Percentiles rank a stretch among this genome's conserved stretches.
phyloP scores from a whole-genome alignment of 345 rosid species.

The Eucalyptus viminalis region DNA sequence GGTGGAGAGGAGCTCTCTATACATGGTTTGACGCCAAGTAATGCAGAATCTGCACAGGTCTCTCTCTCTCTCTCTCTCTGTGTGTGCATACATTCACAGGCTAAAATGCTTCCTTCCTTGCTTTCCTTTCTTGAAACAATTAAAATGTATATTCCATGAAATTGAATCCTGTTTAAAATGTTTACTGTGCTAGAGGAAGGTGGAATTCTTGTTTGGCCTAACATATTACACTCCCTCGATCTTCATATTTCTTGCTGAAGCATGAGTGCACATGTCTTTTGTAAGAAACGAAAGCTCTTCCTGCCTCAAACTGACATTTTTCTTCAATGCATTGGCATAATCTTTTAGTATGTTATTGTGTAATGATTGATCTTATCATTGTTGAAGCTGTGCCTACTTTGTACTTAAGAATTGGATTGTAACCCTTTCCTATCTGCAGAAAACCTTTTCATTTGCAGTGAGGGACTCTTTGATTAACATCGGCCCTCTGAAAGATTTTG shows the following conservation, averaged over 20 bases:
- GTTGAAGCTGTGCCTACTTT: neutral
- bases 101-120: neutral
- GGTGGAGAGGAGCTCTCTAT: constrained; percentile 89
- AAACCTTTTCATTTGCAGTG: constrained; percentile 82
- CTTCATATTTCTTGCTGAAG: neutral
- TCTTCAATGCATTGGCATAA: neutral
- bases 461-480: constrained; percentile 86
- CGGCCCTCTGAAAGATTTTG: constrained; percentile 95
- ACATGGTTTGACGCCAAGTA: constrained; percentile 68
- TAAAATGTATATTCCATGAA: neutral
- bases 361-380: neutral
- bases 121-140: neutral
- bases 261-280: neutral
- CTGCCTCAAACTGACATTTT: neutral
- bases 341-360: neutral
- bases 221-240: neutral
- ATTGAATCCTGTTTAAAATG: neutral
- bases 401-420: neutral
- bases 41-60: constrained; percentile 85
- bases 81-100: neutral
- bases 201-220: neutral
- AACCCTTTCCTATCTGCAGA: constrained; percentile 39
- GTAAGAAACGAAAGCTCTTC: neutral
- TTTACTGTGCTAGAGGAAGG: neutral
- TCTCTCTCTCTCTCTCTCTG: neutral